phyloP scores from a whole-genome alignment of 495 filamentous ascomycete genomes.

The Cercophora samala region DNA sequence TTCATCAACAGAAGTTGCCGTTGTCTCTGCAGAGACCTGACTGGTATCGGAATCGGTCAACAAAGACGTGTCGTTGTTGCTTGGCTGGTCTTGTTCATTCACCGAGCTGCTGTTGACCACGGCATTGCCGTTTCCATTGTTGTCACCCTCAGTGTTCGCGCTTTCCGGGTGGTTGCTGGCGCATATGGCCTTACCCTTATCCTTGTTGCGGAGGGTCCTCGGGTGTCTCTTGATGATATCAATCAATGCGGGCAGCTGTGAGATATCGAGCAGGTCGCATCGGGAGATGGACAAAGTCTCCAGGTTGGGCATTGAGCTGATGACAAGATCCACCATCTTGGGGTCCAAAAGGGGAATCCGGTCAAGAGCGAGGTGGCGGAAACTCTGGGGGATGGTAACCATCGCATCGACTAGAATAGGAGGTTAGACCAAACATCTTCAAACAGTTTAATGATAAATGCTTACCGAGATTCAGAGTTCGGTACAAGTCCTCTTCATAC shows the following conservation, averaged over 20 bases:
- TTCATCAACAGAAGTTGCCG: background rate
- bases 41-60: background rate
- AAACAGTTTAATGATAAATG: background rate
- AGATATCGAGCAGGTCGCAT: constrained; percentile 28
- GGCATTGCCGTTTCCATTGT: background rate
- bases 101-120: background rate
- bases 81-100: background rate
- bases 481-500: background rate
- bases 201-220: background rate
- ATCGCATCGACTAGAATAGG: background rate
- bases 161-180: background rate
- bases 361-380: constrained; percentile 23
- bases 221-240: constrained; percentile 15
- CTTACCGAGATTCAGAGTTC: background rate
- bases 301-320: constrained; percentile 29
- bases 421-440: too few species aligned
- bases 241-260: constrained; percentile 22
- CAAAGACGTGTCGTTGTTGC: background rate
- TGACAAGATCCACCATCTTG: constrained; percentile 19
- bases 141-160: background rate
- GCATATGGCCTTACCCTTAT: background rate
- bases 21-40: background rate
- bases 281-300: constrained; percentile 23
- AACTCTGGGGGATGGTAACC: background rate
- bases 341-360: constrained; percentile 22